Evolutionary conservation across 768 basidiomycete species (phyloP).

Genomic region (Mycena alexandri): DNA sequence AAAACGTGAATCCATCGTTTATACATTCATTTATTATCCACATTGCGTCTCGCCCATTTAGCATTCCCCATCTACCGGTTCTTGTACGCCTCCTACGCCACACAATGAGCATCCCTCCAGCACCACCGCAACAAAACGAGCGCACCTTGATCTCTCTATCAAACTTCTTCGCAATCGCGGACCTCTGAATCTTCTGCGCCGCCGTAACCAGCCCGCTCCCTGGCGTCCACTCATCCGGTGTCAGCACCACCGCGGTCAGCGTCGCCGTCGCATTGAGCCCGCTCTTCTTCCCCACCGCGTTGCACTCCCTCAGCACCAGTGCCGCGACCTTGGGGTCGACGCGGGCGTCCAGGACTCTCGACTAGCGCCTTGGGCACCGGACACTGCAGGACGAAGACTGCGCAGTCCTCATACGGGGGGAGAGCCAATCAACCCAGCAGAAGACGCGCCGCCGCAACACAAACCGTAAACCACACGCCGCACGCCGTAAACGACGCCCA

Average conservation of each 20-base stretch:
- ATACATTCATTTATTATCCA: not conserved
- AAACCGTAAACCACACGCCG: too few relatives aligned
- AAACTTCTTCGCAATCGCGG: constrained; percentile 76
- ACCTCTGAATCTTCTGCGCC: constrained; percentile 91
- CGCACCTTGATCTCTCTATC: constrained; percentile 72
- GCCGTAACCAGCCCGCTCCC: constrained; percentile 91
- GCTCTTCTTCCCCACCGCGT: constrained; percentile 85
- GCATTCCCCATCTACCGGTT: constrained; percentile 38
- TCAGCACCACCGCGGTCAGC: constrained; percentile 81
- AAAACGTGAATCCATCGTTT: not conserved
- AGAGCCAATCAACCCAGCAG: too few relatives aligned
- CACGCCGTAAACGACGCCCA: too few relatives aligned
- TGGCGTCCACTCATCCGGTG: constrained; percentile 92
- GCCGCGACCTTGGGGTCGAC: constrained; percentile 63
- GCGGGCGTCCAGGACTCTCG: not conserved
- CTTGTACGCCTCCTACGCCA: constrained; percentile 49
- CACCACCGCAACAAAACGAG: not conserved
- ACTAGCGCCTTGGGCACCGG: too few relatives aligned
- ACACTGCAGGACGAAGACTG: too few relatives aligned
- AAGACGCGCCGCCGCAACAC: too few relatives aligned
- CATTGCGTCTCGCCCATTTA: too few relatives aligned
- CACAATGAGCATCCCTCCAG: constrained; percentile 3
- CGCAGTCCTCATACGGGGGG: too few relatives aligned
- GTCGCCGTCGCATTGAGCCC: constrained; percentile 86
- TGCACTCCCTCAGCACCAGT: constrained; percentile 82